Evolutionary conservation across 2,329 filamentous ascomycete species (phyloP), one percentile per base, ranked within the genome.

Genomic region (Fusarium buharicum): DNA sequence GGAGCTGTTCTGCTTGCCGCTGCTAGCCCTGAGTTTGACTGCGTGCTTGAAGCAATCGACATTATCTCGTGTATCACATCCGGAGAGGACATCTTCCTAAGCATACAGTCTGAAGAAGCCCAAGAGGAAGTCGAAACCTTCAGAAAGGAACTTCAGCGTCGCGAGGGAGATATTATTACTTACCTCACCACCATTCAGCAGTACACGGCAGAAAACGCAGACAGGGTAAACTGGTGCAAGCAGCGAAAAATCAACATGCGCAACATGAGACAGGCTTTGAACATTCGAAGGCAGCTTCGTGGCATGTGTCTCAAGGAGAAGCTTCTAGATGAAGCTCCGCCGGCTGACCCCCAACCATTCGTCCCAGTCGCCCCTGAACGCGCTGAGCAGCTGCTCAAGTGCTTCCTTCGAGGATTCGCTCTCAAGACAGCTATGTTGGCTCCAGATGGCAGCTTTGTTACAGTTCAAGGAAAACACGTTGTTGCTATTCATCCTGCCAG

Each of bases 1-100:
- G 93, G 90, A 0, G 86, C 93, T 1, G 92, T 97, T 1, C 81
- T 99, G 0, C 81, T 99, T 16, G 91, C 92, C 37, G 91, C 93
- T 1, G 86, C 89, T 0, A 84, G 85, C 7, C 84, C 89, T 0
- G 85, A 89, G 37, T 85, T 84, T 44, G 86, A 91, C 66, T 96
- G 93, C 67, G 78, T 97, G 2, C 75, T 89, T 1, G 92, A 97
- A 66, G 88, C 87, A 4, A 94, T 99, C 62, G 95, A 98, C 70
- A 89, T 97, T 51, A 90, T 90, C 31, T 80, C 86, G 0, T 86
- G 84, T 58, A 80, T 90, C 18, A 88, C 86, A 0, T 80, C 85
- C 0, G 86, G 87, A 37, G 85, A 87, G 45, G 86, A 87, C 55
- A 83, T 89, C 11, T 89, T 88, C 66, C 73, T 85, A 11, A 84